These are phyloP conservation scores for Saccharomyces hybrid DNA, from an alignment of 1,139 yeast genomes.

Conservation along the genomic window DNA sequence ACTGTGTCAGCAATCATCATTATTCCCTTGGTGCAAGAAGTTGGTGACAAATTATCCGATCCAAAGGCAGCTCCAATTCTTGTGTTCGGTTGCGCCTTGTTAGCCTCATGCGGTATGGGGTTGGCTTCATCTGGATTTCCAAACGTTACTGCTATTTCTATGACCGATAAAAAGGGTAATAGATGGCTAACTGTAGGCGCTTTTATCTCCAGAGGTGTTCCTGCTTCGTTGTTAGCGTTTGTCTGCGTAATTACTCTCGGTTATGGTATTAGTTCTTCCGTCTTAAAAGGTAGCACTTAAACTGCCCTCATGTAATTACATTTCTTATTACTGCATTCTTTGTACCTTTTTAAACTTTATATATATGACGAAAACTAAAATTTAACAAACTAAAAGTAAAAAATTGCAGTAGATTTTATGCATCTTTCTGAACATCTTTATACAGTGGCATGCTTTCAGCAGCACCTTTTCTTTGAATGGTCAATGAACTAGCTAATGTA, in stretches of 20 bases:
- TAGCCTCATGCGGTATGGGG: conserved; percentile 74
- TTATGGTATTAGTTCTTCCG: conserved; percentile 52
- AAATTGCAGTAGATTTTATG: background rate
- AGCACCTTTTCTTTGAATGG: conserved; percentile 79
- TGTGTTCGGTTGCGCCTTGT: conserved; percentile 58
- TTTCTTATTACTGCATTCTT: background rate
- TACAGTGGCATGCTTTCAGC: conserved; percentile 72
- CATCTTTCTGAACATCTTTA: conserved; percentile 28
- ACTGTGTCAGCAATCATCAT: conserved; percentile 72
- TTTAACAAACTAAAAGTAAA: background rate
- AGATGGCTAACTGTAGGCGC: conserved; percentile 58
- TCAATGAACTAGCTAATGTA: conserved; percentile 67
- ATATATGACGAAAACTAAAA: background rate
- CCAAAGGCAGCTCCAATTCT: conserved; percentile 48
- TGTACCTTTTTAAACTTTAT: background rate
- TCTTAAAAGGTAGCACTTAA: conserved; percentile 17
- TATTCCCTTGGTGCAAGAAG: conserved; percentile 61
- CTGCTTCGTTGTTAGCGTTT: conserved; percentile 53
- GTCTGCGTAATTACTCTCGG: conserved; percentile 55
- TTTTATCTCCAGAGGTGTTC: conserved; percentile 65
- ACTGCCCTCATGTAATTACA: background rate
- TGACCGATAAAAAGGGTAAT: conserved; percentile 64
- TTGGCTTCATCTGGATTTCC: conserved; percentile 74
- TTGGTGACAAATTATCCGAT: conserved; percentile 49
- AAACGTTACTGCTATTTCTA: conserved; percentile 67